A percentile compares a stretch with the other conserved stretches of the same genome.
phyloP scores from a whole-genome alignment of 495 filamentous ascomycete genomes.

The Hyaloscypha bicolor region DNA sequence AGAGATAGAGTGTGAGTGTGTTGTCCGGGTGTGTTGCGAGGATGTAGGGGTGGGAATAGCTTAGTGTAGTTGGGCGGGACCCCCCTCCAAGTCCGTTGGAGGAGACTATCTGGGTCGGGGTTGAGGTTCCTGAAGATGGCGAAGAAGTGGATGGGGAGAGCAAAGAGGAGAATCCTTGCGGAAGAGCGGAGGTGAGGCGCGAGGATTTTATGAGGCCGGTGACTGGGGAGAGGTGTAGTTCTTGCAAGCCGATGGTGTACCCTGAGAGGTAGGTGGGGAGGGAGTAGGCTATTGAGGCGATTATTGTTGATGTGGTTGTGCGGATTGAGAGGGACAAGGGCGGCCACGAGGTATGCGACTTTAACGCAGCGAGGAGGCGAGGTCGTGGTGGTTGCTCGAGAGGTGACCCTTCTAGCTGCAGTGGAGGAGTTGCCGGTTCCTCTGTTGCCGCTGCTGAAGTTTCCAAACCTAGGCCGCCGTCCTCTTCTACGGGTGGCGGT shows the following conservation, averaged over 20 bases:
- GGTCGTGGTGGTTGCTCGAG: neutral
- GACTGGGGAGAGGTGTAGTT: conserved; percentile 57
- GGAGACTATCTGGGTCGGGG: conserved; percentile 8
- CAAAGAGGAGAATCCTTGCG: conserved; percentile 40
- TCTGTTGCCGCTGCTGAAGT: neutral
- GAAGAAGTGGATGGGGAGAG: conserved; percentile 11
- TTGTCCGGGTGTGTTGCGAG: conserved; percentile 89
- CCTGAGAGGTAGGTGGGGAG: conserved; percentile 66
- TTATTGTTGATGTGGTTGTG: conserved; percentile 56
- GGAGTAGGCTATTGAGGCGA: conserved; percentile 85
- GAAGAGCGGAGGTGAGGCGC: conserved; percentile 53
- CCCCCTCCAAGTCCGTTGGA: conserved; percentile 28
- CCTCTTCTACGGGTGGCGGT: conserved; percentile 18
- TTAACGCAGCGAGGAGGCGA: conserved; percentile 75
- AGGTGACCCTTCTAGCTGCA: neutral
- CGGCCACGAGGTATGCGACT: conserved; percentile 77
- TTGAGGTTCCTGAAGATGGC: conserved; percentile 17
- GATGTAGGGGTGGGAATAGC: conserved; percentile 91
- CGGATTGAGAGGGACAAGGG: conserved; percentile 81
- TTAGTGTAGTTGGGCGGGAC: conserved; percentile 68
- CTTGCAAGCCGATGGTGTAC: conserved; percentile 91
- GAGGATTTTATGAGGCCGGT: conserved; percentile 56
- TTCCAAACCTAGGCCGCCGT: conserved; percentile 15
- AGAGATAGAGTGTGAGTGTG: conserved; percentile 84
- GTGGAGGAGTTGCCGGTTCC: neutral